phyloP scores from a whole-genome alignment of 139 green algal genomes.

The Microglena sp. region DNA sequence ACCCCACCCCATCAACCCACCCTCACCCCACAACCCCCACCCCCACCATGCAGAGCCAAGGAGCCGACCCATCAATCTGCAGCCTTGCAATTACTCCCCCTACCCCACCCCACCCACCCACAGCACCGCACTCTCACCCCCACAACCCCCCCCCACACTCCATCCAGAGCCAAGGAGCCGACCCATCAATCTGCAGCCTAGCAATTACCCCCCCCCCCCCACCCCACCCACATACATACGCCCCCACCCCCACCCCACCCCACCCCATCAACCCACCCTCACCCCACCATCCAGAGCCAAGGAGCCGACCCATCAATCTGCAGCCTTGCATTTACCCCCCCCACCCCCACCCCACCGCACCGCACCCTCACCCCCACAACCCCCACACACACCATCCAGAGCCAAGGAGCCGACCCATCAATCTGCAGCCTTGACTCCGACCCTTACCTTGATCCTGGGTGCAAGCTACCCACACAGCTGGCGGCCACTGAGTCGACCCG shows the following conservation, averaged over 20 bases:
- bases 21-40: not conserved
- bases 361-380: not conserved
- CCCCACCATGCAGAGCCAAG: conserved; percentile 49
- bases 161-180: no score
- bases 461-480: conserved; percentile 60
- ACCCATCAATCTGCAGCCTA: no score
- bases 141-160: no score
- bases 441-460: conserved; percentile 72
- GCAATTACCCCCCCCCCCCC: no score
- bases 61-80: conserved; percentile 71
- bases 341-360: not conserved
- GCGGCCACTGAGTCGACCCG: not conserved
- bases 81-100: conserved; percentile 73
- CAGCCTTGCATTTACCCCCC: no score
- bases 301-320: conserved; percentile 75
- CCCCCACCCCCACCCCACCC: no score
- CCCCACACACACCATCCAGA: conserved; percentile 31
- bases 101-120: no score
- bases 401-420: conserved; percentile 72
- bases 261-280: no score
- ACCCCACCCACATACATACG: not conserved
- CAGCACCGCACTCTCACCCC: no score
- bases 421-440: conserved; percentile 71
- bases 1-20: not conserved
- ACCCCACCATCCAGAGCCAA: conserved; percentile 49